Base-by-base conservation (phyloP, 2,329 filamentous ascomycete species). In the Fusarium nodosum region DNA sequence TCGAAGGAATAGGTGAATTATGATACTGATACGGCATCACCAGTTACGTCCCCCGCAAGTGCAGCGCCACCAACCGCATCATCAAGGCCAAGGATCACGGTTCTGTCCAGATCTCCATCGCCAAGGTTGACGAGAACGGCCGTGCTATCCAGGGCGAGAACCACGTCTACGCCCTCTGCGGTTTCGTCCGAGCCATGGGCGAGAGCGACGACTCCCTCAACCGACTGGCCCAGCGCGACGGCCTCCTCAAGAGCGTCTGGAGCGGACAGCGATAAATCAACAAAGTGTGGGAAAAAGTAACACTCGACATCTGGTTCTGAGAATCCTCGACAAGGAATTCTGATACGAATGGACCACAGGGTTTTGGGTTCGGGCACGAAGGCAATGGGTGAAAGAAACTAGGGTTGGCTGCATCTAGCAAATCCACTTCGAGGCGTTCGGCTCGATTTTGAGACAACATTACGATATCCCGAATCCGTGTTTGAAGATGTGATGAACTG, bases 11-110 rank as follows among this genome's bases (percentile, higher is more conserved):
- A 46, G 28, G 33, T 44, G 44, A 59, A 68, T 68, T 18, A 66
- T 54, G 42, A 69, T 77, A 73, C 74, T 78, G 72, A 78, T 73
- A 61, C 62, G 50, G 66, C 64, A 68, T 68, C 60, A 62, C 50
- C 81, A 97, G 93, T 84, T 97, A 97, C 91, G 93, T 97, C 88
- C 94, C 94, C 83, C 93, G 95, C 89, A 98, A 97, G 89, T 98
- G 95, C 93, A 93, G 90, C 84, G 94, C 94, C 79, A 97, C 95
- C 84, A 97, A 97, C 93, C 93, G 96, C 87, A 97, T 98, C 89
- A 98, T 99, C 91, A 97, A 97, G 89, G 94, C 96, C 88, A 97
- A 98, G 88, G 96, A 99, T 87, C 96, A 99, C 90, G 95, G 93
- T 79, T 97, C 93, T 72, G 96, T 98, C 78, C 96, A 99, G 86